These are phyloP conservation scores for Paramecium biaurelia DNA, from an alignment of 73 alveolate species.

Conservation along the genomic window DNA sequence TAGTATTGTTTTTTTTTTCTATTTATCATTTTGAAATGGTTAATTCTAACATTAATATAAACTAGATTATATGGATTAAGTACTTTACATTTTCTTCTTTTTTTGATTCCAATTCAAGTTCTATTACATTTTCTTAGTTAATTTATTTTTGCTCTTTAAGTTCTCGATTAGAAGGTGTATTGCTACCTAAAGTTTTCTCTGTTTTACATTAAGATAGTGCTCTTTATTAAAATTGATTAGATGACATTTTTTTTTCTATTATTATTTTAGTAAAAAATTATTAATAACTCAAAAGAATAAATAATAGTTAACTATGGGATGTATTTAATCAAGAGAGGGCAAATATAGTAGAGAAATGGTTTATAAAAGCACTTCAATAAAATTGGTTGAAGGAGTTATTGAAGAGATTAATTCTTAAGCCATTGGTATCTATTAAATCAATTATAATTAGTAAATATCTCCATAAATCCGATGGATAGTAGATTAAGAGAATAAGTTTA, in stretches of 20 bases:
- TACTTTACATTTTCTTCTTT: not conserved
- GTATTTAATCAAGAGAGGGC: not conserved
- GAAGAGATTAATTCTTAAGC: not conserved
- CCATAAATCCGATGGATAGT: not conserved
- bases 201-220: too few species aligned
- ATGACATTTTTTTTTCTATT: not conserved
- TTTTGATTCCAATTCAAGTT: not conserved
- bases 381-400: not conserved
- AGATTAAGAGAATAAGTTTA: not conserved
- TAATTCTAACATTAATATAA: too few species aligned
- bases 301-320: not conserved
- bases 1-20: too few species aligned
- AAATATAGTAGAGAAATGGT: not conserved
- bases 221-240: too few species aligned
- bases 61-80: not conserved
- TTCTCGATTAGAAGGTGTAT: too few species aligned
- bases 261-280: not conserved
- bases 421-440: not conserved
- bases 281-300: not conserved
- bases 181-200: too few species aligned
- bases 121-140: not conserved
- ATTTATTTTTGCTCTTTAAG: not conserved
- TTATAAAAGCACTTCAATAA: not conserved
- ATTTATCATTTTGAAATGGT: too few species aligned
- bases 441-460: not conserved